Percentiles rank a stretch among this genome's conserved stretches.
Evolutionary conservation across 306 rosid genomes (phyloP).

Genomic region (Neltuma alba): DNA sequence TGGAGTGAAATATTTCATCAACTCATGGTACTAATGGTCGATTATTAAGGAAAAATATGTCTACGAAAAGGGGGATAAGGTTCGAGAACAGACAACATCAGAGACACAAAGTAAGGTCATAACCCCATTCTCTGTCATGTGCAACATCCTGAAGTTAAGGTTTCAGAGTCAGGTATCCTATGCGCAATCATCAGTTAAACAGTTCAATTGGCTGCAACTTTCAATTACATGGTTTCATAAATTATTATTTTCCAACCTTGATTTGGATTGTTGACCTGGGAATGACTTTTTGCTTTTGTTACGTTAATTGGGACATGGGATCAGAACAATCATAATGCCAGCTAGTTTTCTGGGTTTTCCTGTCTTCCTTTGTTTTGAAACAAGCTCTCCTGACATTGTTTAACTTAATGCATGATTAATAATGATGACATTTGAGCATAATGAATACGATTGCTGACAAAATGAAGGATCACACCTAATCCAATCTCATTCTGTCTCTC

Average conservation of each 20-base stretch:
- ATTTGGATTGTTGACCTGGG: neutral
- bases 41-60: constrained; percentile 35
- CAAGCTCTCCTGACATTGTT: neutral
- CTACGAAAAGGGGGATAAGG: constrained; percentile 41
- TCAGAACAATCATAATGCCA: constrained; percentile 11
- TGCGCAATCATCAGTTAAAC: constrained; percentile 37
- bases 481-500: constrained; percentile 24
- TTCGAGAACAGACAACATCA: constrained; percentile 37
- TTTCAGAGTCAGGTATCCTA: constrained; percentile 59
- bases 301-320: neutral
- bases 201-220: neutral
- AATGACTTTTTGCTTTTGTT: constrained; percentile 6
- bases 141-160: constrained; percentile 43
- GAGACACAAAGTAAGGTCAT: constrained; percentile 48
- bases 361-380: neutral
- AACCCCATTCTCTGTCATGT: constrained; percentile 39
- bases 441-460: constrained; percentile 21
- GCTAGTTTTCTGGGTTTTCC: neutral
- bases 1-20: constrained; percentile 3
- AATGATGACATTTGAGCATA: constrained; percentile 27
- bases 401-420: neutral
- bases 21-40: neutral
- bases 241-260: neutral
- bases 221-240: neutral
- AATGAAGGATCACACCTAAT: constrained; percentile 12